Evolutionary conservation across 331 rosid species (phyloP), one percentile per base, ranked within the genome.

Genomic region (Phaseolus coccineus): DNA sequence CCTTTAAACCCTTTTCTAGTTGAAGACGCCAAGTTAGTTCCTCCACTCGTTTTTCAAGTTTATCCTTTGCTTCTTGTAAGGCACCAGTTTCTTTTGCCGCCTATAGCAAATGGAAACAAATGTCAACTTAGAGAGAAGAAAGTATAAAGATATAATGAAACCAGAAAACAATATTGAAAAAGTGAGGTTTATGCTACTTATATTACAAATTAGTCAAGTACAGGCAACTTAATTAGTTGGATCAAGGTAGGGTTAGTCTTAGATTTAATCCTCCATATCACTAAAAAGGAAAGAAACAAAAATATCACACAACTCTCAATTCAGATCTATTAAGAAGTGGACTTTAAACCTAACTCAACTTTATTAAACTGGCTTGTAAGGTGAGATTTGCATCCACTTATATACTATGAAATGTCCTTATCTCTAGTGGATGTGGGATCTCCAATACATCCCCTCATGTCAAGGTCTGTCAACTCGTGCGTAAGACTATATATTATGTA

Each of bases 1-100:
- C 97, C 89, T 92, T 88, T 78, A 93, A 87, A 61, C 97, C 84
- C 81, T 87, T 93, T 84, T 93, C 97, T 80, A 93, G 79, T 76
- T 93, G 97, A 55, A 93, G 83, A 73, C 97, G 94, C 97, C 97
- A 93, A 73, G 89, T 88, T 78, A 91, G 92, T 74, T 93, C 97
- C 93, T 93, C 97, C 62, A 89, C 94, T 39, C 82, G 86, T 80
- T 89, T 93, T 85, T 90, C 91, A 73, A 91, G 89, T 82, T 88
- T 89, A 91, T 88, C 91, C 80, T 93, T 93, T 79, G 96, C 97
- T 87, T 93, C 97, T 84, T 89, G 84, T 83, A 93, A 96, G 62
- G 96, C 96, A 6, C 93, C 96, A 31, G 96, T 91, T 88, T 93
- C 94, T 83, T 89, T 89, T 69, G 97, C 92, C 81, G 90, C 97